phyloP scores from a whole-genome alignment of 176 grass and related monocot species.

The Thalia dealbata region DNA sequence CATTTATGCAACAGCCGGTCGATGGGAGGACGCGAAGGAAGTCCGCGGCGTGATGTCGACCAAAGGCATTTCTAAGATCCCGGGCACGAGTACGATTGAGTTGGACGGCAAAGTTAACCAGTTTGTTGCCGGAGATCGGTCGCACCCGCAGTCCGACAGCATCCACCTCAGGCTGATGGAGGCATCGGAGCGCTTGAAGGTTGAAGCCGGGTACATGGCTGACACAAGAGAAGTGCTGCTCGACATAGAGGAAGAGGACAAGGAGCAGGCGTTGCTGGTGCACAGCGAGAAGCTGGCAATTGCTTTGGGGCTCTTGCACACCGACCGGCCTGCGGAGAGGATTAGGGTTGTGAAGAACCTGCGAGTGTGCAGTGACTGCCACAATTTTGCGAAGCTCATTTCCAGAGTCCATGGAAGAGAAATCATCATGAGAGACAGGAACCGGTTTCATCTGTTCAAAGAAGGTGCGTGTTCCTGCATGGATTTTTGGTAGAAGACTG shows the following conservation, averaged over 20 bases:
- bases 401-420: neutral
- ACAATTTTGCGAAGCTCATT: neutral
- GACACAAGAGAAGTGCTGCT: slow-evolving; percentile 3
- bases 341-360: slow-evolving; percentile 1
- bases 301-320: slow-evolving; percentile 4
- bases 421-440: neutral
- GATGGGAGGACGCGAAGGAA: neutral
- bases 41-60: neutral
- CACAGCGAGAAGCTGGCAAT: slow-evolving; percentile 1
- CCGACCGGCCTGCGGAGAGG: neutral
- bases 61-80: neutral
- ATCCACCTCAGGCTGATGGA: neutral
- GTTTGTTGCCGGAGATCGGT: neutral
- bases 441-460: slow-evolving; percentile 1
- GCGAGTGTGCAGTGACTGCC: neutral
- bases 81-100: neutral
- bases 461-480: neutral
- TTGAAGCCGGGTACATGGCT: neutral
- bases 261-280: neutral
- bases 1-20: neutral
- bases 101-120: neutral
- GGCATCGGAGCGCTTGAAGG: neutral
- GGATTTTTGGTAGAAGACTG: neutral
- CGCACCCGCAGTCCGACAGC: neutral
- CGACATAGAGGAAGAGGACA: neutral